Conservation (phyloP, 2,329 filamentous ascomycete genomes). For the Fusarium camptoceras region DNA sequence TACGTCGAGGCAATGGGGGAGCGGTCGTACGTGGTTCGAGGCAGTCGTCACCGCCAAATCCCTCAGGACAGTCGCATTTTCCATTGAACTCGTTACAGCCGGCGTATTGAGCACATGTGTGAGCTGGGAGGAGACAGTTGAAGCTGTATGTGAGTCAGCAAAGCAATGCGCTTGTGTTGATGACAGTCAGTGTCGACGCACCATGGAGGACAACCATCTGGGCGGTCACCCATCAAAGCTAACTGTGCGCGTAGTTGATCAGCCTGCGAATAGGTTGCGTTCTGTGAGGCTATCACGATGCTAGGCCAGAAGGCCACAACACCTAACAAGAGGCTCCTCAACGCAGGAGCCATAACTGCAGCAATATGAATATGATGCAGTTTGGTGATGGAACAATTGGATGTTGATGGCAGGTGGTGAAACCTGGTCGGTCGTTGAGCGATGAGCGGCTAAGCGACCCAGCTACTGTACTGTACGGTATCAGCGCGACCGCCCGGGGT, state of each 20-base stretch:
- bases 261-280: slow-evolving; percentile 70
- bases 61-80: slow-evolving; percentile 90
- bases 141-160: slow-evolving; percentile 70
- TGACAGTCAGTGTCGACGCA: slow-evolving; percentile 48
- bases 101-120: slow-evolving; percentile 90
- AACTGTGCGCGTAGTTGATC: slow-evolving; percentile 74
- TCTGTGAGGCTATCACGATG: slow-evolving; percentile 55
- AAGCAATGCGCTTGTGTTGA: neutral
- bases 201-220: slow-evolving; percentile 83
- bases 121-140: slow-evolving; percentile 95
- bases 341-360: slow-evolving; percentile 56
- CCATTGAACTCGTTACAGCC: slow-evolving; percentile 90
- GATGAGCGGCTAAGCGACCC: slow-evolving; percentile 1
- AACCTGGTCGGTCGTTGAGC: slow-evolving; percentile 32
- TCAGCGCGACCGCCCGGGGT: slow-evolving; percentile 41
- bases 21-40: slow-evolving; percentile 75
- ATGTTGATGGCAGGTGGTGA: slow-evolving; percentile 28
- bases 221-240: slow-evolving; percentile 77
- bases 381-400: slow-evolving; percentile 25
- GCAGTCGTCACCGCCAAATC: slow-evolving; percentile 95
- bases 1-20: neutral
- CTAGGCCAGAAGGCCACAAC: slow-evolving; percentile 56
- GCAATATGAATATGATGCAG: slow-evolving; percentile 37
- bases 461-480: neutral
- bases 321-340: slow-evolving; percentile 55